Evolutionary conservation across 2,329 filamentous ascomycete genomes (phyloP), one percentile per base, ranked within the genome.

Genomic region (Colletotrichum eleusines): DNA sequence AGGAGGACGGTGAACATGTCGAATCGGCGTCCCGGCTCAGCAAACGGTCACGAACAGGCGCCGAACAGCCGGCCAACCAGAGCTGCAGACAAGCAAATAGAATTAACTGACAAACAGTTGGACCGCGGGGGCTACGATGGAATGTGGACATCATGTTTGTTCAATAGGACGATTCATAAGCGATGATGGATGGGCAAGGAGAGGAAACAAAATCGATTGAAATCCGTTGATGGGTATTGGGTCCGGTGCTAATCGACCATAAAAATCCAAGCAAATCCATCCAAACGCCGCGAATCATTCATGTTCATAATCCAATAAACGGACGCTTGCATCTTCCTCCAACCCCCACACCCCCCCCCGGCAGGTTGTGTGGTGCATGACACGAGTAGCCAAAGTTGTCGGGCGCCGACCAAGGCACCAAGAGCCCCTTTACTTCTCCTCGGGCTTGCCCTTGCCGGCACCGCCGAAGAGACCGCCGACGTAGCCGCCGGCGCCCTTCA

Each of bases 401-500:
- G 54, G n/a, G 23, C 28, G 48, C 26, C 23, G 9, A 51, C n/a
- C n/a, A n/a, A n/a, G n/a, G n/a, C 42, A 33, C 31, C 20, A 23
- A 7, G 59, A 9, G 23, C 42, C 6, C 12, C 2, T 18, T 50
- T 59, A 72, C 70, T 73, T 73, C 51, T 74, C 69, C 64, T 74
- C 54, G 0, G 35, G 33, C 26, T 65, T 73, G 75, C 76, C 72
- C 71, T 77, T 77, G n/a, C 77, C 76, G 16, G 75, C 64, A 5
- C 68, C 68, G 20, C 80, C 80, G 54, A 81, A 76, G 7, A 82
- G 38, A 7, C 80, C 78, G 0, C 80, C 80, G 16, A 82, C 77
- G 12, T 73, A 73, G 16, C 75, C 74, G 2, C 79, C 78, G 0
- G 76, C 74, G 3, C 76, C 75, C 75, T 81, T 78, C 33, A 77